A percentile compares a stretch with the other conserved stretches of the same genome.
These are phyloP conservation scores for Ambrosia artemisiifolia DNA, from an alignment of 129 eudicot genomes.

Conservation along the genomic window DNA sequence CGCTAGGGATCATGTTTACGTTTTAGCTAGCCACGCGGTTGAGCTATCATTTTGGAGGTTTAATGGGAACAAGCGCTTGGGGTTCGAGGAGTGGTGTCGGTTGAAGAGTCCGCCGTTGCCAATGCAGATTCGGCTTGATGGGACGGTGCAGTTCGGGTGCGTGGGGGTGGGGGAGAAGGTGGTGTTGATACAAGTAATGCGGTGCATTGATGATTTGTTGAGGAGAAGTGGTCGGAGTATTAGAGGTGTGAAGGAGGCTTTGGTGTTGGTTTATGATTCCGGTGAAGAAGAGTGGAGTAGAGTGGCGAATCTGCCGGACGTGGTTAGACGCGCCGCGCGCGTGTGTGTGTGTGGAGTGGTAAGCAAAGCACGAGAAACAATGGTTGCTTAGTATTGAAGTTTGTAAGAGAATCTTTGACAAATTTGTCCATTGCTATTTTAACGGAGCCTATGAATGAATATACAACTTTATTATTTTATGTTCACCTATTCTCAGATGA, in stretches of 20 bases:
- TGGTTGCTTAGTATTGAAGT: neutral
- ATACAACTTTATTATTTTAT: no score
- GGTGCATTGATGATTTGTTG: constrained; percentile 76
- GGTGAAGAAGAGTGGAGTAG: constrained; percentile 65
- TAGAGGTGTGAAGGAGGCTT: constrained; percentile 69
- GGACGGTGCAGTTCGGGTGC: constrained; percentile 74
- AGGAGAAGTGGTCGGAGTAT: constrained; percentile 64
- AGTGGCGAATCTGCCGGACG: constrained; percentile 71
- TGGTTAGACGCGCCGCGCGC: constrained; percentile 75
- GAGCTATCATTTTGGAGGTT: constrained; percentile 91
- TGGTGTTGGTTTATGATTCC: constrained; percentile 75
- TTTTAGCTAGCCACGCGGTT: constrained; percentile 77
- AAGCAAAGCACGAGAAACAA: neutral
- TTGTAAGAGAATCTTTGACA: neutral
- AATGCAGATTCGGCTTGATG: constrained; percentile 62
- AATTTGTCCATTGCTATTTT: neutral
- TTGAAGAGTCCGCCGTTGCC: constrained; percentile 76
- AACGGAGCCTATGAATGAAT: neutral
- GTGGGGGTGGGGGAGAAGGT: constrained; percentile 81
- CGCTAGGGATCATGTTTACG: constrained; percentile 42
- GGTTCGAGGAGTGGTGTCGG: constrained; percentile 74
- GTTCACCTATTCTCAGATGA: no score
- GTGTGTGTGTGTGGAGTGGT: constrained; percentile 78
- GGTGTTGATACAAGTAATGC: constrained; percentile 68
- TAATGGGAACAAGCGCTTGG: constrained; percentile 28